phyloP scores from a whole-genome alignment of 768 basidiomycete species.

The Boletellus ananiceps region DNA sequence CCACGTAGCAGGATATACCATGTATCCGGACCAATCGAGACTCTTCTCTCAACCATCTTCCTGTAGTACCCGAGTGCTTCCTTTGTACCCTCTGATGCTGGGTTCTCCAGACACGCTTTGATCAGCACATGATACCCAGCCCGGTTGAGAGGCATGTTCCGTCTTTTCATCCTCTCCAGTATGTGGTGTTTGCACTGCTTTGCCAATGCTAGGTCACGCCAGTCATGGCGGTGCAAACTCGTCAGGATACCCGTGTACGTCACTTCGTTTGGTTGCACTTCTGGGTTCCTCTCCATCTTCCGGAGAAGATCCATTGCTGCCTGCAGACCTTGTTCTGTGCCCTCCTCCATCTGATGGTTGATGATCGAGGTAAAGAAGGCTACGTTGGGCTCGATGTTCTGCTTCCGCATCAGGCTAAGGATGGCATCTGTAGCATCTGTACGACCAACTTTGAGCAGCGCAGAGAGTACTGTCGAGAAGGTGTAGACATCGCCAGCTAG shows the following conservation, averaged over 20 bases:
- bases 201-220: conserved; percentile 42
- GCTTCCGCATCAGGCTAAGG: conserved; percentile 68
- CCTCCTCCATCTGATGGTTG: conserved; percentile 60
- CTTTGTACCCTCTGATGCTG: conserved; percentile 45
- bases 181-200: conserved; percentile 49
- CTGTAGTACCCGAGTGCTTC: conserved; percentile 55
- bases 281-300: conserved; percentile 63
- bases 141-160: conserved; percentile 51
- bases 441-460: conserved; percentile 64
- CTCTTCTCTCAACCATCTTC: conserved; percentile 50
- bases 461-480: conserved; percentile 81
- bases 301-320: conserved; percentile 66
- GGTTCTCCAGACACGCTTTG: conserved; percentile 55
- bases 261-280: conserved; percentile 60
- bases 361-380: conserved; percentile 80
- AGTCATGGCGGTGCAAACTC: conserved; percentile 60
- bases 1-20: conserved; percentile 76
- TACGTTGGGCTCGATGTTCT: conserved; percentile 68
- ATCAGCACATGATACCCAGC: conserved; percentile 78
- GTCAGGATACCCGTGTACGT: conserved; percentile 81
- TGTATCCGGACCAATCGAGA: conserved; percentile 55
- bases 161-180: conserved; percentile 52
- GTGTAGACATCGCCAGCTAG: conserved; percentile 77
- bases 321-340: conserved; percentile 47
- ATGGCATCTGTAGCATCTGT: conserved; percentile 62